phyloP scores from a whole-genome alignment of 345 rosid species.

The Hirschfeldia incana region DNA sequence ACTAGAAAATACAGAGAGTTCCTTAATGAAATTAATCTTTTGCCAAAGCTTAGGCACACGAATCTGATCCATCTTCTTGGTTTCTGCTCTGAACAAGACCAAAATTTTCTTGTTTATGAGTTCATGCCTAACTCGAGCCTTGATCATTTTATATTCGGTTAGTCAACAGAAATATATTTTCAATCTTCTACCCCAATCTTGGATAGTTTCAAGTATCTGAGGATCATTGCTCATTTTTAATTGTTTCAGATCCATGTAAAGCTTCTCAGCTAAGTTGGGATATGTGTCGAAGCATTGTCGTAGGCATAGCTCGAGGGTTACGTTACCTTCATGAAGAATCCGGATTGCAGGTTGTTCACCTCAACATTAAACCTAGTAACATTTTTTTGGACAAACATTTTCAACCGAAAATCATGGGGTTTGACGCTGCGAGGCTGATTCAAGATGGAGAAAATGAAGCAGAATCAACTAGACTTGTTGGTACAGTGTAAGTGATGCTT shows the following conservation, averaged over 20 bases:
- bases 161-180: background rate
- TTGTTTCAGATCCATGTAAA: conserved; percentile 12
- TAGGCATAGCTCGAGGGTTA: conserved; percentile 35
- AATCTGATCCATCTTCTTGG: conserved; percentile 61
- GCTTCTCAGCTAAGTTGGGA: conserved; percentile 30
- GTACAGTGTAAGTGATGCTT: conserved; percentile 7
- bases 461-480: background rate
- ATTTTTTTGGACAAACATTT: conserved; percentile 25
- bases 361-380: conserved; percentile 17
- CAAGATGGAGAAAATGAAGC: conserved; percentile 6
- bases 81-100: conserved; percentile 44
- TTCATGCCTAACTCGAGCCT: conserved; percentile 60
- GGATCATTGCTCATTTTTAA: background rate
- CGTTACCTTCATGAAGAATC: conserved; percentile 31
- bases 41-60: conserved; percentile 55
- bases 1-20: background rate
- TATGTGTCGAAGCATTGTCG: conserved; percentile 21
- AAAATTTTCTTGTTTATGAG: conserved; percentile 55
- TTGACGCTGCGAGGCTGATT: conserved; percentile 15
- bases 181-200: background rate
- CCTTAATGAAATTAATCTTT: conserved; percentile 36
- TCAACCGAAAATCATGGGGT: conserved; percentile 24
- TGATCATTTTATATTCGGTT: conserved; percentile 49
- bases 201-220: background rate
- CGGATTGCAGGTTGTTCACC: conserved; percentile 15